Conservation (phyloP, 1,284 basidiomycete species). For the Melampsora occidentalis region DNA sequence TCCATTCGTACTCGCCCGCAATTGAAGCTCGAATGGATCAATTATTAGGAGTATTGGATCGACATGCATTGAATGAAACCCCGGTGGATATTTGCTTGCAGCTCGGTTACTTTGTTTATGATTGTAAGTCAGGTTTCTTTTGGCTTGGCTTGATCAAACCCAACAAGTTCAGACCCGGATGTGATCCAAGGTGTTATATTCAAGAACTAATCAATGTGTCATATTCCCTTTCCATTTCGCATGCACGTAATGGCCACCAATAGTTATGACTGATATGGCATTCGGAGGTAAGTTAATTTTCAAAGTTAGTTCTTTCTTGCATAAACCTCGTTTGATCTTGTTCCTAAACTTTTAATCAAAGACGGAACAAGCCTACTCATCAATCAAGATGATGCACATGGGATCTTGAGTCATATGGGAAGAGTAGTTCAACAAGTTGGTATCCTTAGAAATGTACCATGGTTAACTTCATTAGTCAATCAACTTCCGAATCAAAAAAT, state of each 20-base stretch:
- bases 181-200: too few relatives aligned
- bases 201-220: background rate
- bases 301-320: too few relatives aligned
- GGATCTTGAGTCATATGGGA: constrained; percentile 30
- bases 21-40: constrained; percentile 26
- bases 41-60: constrained; percentile 19
- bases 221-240: background rate
- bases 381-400: constrained; percentile 23
- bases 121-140: constrained; percentile 11
- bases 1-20: constrained; percentile 25
- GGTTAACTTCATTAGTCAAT: constrained; percentile 35
- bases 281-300: constrained; percentile 28
- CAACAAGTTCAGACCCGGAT: too few relatives aligned
- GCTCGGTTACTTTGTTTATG: constrained; percentile 37
- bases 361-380: constrained; percentile 21
- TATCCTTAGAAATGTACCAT: constrained; percentile 37
- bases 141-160: too few relatives aligned
- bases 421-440: constrained; percentile 41
- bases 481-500: constrained; percentile 16
- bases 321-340: background rate
- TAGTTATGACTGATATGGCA: constrained; percentile 39
- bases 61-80: constrained; percentile 6
- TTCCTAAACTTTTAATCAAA: background rate
- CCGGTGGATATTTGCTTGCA: constrained; percentile 33
- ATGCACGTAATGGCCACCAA: background rate